A percentile compares a stretch with the other conserved stretches of the same genome.
phyloP scores from a whole-genome alignment of 2,329 filamentous ascomycete genomes.

The Cercospora janseana region DNA sequence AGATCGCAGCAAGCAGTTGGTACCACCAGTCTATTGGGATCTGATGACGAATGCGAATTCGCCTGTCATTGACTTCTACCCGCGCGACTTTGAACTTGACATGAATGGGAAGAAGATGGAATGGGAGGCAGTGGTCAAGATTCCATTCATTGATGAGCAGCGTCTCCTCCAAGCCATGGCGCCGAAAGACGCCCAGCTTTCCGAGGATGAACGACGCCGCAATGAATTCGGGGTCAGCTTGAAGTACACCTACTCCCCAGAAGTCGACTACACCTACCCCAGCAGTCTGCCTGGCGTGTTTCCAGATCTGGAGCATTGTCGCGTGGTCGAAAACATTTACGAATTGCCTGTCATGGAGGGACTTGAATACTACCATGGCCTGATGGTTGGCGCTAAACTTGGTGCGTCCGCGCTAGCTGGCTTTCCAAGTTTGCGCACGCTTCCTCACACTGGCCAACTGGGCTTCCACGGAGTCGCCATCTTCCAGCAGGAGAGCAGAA shows the following conservation, averaged over 20 bases:
- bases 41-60: conserved; percentile 89
- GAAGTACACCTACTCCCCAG: conserved; percentile 83
- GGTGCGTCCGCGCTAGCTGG: conserved; percentile 83
- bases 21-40: conserved; percentile 80
- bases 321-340: conserved; percentile 93
- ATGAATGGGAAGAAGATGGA: conserved; percentile 99
- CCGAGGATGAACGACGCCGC: conserved; percentile 71
- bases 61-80: conserved; percentile 97
- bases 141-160: conserved; percentile 95
- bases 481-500: conserved; percentile 92
- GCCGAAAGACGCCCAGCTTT: conserved; percentile 75
- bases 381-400: conserved; percentile 80
- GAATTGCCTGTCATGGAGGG: conserved; percentile 91
- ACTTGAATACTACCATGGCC: conserved; percentile 75
- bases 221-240: conserved; percentile 90
- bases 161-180: conserved; percentile 82
- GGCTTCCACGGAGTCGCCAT: conserved; percentile 89
- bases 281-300: conserved; percentile 88
- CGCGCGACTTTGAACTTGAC: conserved; percentile 91
- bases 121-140: conserved; percentile 98
- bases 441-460: conserved; percentile 77
- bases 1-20: conserved; percentile 95
- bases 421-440: conserved; percentile 83
- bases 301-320: conserved; percentile 81
- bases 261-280: conserved; percentile 77